Conservation (phyloP, 2,329 filamentous ascomycete species). For the Colletotrichum lindemuthianum region DNA sequence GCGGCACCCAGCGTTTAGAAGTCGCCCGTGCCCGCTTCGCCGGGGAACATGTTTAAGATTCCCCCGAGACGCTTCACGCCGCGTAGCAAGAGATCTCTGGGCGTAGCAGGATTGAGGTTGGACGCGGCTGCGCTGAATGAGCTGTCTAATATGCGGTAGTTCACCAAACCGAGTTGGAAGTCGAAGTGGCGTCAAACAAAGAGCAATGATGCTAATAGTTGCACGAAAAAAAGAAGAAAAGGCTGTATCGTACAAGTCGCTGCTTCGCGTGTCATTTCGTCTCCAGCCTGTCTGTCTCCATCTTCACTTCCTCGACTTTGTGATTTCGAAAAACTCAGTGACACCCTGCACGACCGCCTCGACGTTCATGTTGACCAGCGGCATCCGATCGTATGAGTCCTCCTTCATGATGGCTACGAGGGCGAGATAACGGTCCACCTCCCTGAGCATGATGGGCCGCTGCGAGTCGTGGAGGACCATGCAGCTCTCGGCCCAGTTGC, state of each 20-base stretch:
- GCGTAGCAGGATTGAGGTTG: constrained; percentile 1
- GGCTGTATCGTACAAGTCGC: not conserved
- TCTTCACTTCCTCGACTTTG: constrained; percentile 61
- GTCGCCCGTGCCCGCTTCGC: constrained; percentile 21
- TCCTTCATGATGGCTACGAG: constrained; percentile 89
- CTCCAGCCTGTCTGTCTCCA: not conserved
- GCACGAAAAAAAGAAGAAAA: not conserved
- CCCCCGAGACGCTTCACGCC: constrained; percentile 33
- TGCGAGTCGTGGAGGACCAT: constrained; percentile 73
- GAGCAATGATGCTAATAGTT: not conserved
- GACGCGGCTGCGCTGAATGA: constrained; percentile 19
- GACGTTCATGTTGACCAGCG: constrained; percentile 87
- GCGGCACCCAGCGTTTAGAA: constrained; percentile 22
- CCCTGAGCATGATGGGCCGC: constrained; percentile 73
- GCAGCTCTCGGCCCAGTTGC: constrained; percentile 73
- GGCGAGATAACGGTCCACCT: constrained; percentile 79
- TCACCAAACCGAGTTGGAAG: not conserved
- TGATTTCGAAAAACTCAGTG: constrained; percentile 81
- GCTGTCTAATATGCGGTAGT: constrained; percentile 7
- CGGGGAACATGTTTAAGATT: constrained; percentile 33
- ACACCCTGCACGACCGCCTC: constrained; percentile 83
- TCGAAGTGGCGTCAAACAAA: not conserved
- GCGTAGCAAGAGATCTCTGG: constrained; percentile 27
- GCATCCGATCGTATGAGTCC: constrained; percentile 84
- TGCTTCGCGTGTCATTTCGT: no score